Evolutionary conservation across 805 yeast species (phyloP).

Genomic region (Scheffersomyces amazonensis): DNA sequence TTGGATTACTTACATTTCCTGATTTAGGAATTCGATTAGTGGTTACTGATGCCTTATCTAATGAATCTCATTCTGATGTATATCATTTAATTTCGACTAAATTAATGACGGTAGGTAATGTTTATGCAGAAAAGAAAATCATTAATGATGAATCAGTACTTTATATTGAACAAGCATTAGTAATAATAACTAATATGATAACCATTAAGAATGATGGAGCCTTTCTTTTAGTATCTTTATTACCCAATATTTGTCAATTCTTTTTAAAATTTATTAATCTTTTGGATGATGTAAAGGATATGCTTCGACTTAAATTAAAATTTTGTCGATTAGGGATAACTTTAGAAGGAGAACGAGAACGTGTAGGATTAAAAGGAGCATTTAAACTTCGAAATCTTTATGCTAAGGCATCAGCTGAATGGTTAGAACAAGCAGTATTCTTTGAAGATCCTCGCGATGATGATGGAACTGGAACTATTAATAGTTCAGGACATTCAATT

Average conservation of each 20-base stretch:
- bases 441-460: slow-evolving; percentile 7
- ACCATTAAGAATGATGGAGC: slow-evolving; percentile 32
- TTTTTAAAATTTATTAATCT: slow-evolving; percentile 25
- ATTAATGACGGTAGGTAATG: slow-evolving; percentile 35
- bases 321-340: slow-evolving; percentile 37
- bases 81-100: slow-evolving; percentile 47
- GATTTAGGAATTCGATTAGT: slow-evolving; percentile 62
- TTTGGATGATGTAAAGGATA: slow-evolving; percentile 24
- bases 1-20: slow-evolving; percentile 45
- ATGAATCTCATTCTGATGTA: slow-evolving; percentile 60
- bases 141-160: slow-evolving; percentile 27
- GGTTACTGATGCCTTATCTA: slow-evolving; percentile 66
- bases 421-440: slow-evolving; percentile 54
- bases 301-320: slow-evolving; percentile 40
- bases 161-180: slow-evolving; percentile 49
- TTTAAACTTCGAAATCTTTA: slow-evolving; percentile 45
- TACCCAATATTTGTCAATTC: slow-evolving; percentile 27
- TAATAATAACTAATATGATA: slow-evolving; percentile 42
- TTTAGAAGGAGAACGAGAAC: slow-evolving; percentile 29
- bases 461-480: neutral
- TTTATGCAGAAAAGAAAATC: slow-evolving; percentile 23
- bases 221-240: slow-evolving; percentile 26
- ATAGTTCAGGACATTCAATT: neutral
- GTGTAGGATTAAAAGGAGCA: slow-evolving; percentile 42
- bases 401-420: slow-evolving; percentile 45